Conservation (phyloP, 768 basidiomycete species). For the Daedaleopsis nitida region DNA sequence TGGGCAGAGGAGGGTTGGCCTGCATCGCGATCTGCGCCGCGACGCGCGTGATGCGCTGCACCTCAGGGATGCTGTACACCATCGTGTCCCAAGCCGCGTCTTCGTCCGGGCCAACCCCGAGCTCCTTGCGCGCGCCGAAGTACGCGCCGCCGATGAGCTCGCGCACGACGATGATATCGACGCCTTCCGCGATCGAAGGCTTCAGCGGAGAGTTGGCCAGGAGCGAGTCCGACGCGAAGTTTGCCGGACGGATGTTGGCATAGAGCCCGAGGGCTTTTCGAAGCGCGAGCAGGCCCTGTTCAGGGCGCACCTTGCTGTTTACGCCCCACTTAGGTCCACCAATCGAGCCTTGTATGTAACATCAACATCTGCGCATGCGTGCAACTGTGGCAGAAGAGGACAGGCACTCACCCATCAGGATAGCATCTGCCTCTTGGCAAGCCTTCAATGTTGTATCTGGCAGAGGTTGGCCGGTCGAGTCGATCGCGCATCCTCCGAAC, state of each 20-base stretch:
- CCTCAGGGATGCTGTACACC: slow-evolving; percentile 89
- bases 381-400: background rate
- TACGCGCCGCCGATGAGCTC: slow-evolving; percentile 97
- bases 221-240: slow-evolving; percentile 91
- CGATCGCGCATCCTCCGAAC: slow-evolving; percentile 95
- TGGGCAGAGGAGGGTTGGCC: slow-evolving; percentile 78
- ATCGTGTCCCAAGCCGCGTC: slow-evolving; percentile 89
- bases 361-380: background rate
- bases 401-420: slow-evolving; percentile 77
- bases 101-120: slow-evolving; percentile 61
- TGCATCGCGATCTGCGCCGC: slow-evolving; percentile 91
- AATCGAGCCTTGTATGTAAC: slow-evolving; percentile 71
- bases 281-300: slow-evolving; percentile 84
- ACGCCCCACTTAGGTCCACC: slow-evolving; percentile 99
- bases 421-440: slow-evolving; percentile 92
- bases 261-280: slow-evolving; percentile 94
- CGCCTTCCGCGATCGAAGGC: slow-evolving; percentile 77
- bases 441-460: slow-evolving; percentile 85
- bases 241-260: slow-evolving; percentile 97
- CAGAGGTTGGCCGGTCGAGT: slow-evolving; percentile 80
- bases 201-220: slow-evolving; percentile 88
- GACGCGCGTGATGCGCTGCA: slow-evolving; percentile 93
- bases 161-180: slow-evolving; percentile 91
- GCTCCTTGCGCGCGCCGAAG: slow-evolving; percentile 93
- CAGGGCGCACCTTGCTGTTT: slow-evolving; percentile 84